Base-by-base conservation (phyloP, 345 rosid species). In the Acer saccharum region DNA sequence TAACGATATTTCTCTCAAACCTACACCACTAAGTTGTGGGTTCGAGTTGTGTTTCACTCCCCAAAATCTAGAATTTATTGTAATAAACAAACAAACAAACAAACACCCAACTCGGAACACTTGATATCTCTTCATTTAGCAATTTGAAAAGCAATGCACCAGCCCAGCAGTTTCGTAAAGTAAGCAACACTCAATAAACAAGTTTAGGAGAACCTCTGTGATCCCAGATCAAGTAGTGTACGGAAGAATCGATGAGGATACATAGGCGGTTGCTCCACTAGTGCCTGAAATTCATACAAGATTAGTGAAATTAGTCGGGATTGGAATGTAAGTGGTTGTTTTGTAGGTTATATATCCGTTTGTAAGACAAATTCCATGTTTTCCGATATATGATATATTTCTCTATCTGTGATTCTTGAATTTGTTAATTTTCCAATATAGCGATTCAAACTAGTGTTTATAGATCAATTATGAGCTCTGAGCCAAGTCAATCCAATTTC, bases 221-320 rank as follows among this genome's bases (percentile, higher is more conserved):
- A 81, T 44, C 91, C 91, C 85, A 93, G 84, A 81, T 93, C 91
- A 66, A 93, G 94, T 64, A 95, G 86, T n/a, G 79, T 89, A 11
- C 96, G 93, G 80, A 95, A 93, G 87, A 93, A 95, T 0, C 67
- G 75, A 44, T 88, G 94, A 83, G 98, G 97, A 75, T 93, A 85
- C 84, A 92, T 68, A 20, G 97, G 93, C n/a, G 94, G 93, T 71
- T 92, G 83, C 88, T 93, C 97, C 52, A 93, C 85, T 65, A 93
- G 86, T 50, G 99, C 97, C 98, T 95, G 89, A 35, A 46, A 80
- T 39, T 77, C 75, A 65, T 18, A 41, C 39, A 62, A 8, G 69
- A 69, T 54, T 46, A 21, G 21, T 60, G 43, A 23, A 41, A 35
- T 32, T 21, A 43, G 55, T 77, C 18, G 77, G 71, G 32, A 71